Conservation (phyloP, 108 stramenopile species). For the Stephanodiscus triporus region DNA sequence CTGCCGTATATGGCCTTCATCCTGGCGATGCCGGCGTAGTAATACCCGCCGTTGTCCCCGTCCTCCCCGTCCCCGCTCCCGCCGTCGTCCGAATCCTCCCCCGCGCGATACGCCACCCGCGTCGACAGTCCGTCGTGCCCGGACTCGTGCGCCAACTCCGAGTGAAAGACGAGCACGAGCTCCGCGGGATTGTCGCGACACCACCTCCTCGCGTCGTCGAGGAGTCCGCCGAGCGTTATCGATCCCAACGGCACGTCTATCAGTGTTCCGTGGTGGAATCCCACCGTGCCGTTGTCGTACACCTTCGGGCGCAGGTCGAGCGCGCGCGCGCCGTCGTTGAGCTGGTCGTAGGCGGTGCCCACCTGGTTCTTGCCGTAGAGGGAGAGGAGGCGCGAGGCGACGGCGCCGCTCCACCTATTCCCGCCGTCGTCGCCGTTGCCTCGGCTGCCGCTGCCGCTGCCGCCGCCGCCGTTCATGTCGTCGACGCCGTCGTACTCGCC, state of each 20-base stretch:
- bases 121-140: constrained; percentile 33
- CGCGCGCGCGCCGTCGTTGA: constrained; percentile 74
- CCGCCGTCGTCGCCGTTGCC: background rate
- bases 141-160: constrained; percentile 57
- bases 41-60: no score
- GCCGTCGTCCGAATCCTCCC: constrained; percentile 6
- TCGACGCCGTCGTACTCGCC: constrained; percentile 1
- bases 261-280: constrained; percentile 69
- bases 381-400: constrained; percentile 23
- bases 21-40: constrained; percentile 35
- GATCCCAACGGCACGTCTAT: constrained; percentile 52
- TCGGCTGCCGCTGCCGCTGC: background rate
- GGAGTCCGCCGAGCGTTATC: constrained; percentile 42
- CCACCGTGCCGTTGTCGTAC: constrained; percentile 61
- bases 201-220: constrained; percentile 64
- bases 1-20: constrained; percentile 58
- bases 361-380: constrained; percentile 76
- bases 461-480: constrained; percentile 6
- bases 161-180: constrained; percentile 66
- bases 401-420: constrained; percentile 3
- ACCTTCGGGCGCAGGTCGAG: constrained; percentile 74
- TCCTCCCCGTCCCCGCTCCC: no score
- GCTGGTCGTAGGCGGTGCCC: constrained; percentile 64
- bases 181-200: constrained; percentile 66
- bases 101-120: constrained; percentile 21